A percentile compares a stretch with the other conserved stretches of the same genome.
Conservation (phyloP, 2,329 filamentous ascomycete genomes). For the Fusarium napiforme region DNA sequence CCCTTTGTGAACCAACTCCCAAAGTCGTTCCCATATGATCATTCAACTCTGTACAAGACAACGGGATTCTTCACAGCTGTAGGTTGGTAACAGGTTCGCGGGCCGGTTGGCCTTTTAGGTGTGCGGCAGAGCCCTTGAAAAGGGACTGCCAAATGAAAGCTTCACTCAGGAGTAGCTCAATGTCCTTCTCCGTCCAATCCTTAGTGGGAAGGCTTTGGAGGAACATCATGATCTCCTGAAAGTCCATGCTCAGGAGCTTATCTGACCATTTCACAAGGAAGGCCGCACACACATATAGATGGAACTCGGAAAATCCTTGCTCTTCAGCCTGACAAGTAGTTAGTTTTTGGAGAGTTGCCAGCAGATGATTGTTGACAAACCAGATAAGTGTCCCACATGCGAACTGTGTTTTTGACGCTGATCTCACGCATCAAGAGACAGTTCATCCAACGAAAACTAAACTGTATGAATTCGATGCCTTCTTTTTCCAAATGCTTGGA, state of each 20-base stretch:
- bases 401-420: slow-evolving; percentile 93
- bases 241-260: slow-evolving; percentile 95
- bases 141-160: slow-evolving; percentile 99
- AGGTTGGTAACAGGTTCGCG: slow-evolving; percentile 51
- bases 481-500: slow-evolving; percentile 91
- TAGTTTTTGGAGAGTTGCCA: neutral
- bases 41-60: neutral
- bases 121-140: slow-evolving; percentile 93
- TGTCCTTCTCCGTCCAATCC: slow-evolving; percentile 97
- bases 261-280: slow-evolving; percentile 99
- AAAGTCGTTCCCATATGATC: slow-evolving; percentile 1
- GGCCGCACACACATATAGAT: slow-evolving; percentile 96
- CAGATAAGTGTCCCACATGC: slow-evolving; percentile 99
- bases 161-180: slow-evolving; percentile 93
- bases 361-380: slow-evolving; percentile 63
- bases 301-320: slow-evolving; percentile 97
- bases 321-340: slow-evolving; percentile 81
- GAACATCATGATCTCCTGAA: slow-evolving; percentile 99
- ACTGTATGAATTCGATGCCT: slow-evolving; percentile 98
- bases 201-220: slow-evolving; percentile 92
- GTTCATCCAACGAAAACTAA: slow-evolving; percentile 99
- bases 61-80: slow-evolving; percentile 46
- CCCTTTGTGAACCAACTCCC: slow-evolving; percentile 16
- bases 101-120: slow-evolving; percentile 70
- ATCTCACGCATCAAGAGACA: slow-evolving; percentile 98